Percentiles rank a stretch among this genome's conserved stretches.
phyloP scores from a whole-genome alignment of 2,329 filamentous ascomycete genomes.

The Canariomyces notabilis region DNA sequence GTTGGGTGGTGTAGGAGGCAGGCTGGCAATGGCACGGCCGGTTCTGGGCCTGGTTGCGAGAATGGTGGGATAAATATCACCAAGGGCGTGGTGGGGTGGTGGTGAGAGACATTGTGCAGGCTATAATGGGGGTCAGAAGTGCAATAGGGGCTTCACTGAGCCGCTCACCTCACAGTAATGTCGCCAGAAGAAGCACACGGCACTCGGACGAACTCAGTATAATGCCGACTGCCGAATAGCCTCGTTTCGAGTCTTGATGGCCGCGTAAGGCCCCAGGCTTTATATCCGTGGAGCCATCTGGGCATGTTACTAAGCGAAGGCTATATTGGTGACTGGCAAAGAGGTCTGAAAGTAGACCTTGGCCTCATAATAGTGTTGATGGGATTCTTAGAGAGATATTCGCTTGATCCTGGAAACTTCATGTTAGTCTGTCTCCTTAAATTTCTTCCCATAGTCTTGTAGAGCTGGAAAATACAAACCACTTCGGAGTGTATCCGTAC shows the following conservation, averaged over 20 bases:
- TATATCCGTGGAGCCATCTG: slow-evolving; percentile 11
- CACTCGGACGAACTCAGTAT: slow-evolving; percentile 41
- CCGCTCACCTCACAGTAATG: slow-evolving; percentile 46
- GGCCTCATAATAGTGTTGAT: no score
- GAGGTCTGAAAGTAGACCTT: no score
- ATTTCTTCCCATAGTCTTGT: no score
- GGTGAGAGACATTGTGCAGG: slow-evolving; percentile 42
- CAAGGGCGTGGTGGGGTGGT: slow-evolving; percentile 39
- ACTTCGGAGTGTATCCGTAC: no score
- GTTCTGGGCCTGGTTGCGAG: slow-evolving; percentile 29
- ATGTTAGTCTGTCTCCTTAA: no score
- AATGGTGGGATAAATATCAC: slow-evolving; percentile 53
- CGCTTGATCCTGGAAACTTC: no score
- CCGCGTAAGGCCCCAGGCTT: slow-evolving; percentile 8
- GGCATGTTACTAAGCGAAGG: no score
- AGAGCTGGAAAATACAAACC: no score
- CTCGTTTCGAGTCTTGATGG: not conserved
- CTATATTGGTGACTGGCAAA: no score
- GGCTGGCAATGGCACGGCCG: slow-evolving; percentile 31
- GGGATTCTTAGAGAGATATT: no score
- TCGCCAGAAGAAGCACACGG: slow-evolving; percentile 45
- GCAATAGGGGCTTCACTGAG: not conserved
- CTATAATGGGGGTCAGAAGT: slow-evolving; percentile 31
- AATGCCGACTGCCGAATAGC: slow-evolving; percentile 20
- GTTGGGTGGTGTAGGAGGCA: slow-evolving; percentile 42